These are phyloP conservation scores for Aspergillus tamarii DNA, from an alignment of 2,329 filamentous ascomycete genomes.

Conservation along the genomic window DNA sequence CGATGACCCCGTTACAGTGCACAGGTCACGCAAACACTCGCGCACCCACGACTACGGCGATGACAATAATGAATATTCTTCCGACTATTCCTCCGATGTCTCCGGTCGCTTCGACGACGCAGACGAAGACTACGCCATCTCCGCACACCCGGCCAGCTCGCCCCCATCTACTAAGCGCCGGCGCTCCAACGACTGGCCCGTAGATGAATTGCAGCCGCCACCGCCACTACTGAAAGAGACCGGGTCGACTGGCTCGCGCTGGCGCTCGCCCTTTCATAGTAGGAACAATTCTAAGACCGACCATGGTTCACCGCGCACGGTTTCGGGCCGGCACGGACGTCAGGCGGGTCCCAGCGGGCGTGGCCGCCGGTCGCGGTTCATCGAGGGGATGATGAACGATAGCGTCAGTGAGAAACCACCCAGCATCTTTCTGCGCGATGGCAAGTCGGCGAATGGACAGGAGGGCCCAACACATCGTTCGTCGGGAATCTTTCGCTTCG, in stretches of 20 bases:
- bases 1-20: conserved; percentile 11
- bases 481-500: conserved; percentile 58
- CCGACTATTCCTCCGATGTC: conserved; percentile 33
- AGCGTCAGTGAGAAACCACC: conserved; percentile 73
- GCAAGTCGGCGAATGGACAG: conserved; percentile 23
- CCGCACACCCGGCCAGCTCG: conserved; percentile 18
- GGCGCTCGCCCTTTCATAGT: conserved; percentile 22
- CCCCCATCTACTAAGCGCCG: conserved; percentile 43
- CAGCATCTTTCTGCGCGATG: conserved; percentile 62
- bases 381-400: conserved; percentile 86
- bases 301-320: conserved; percentile 18
- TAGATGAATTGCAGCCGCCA: conserved; percentile 20
- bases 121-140: conserved; percentile 28
- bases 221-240: neutral
- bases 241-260: conserved; percentile 10
- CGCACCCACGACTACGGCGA: conserved; percentile 23
- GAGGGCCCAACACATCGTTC: conserved; percentile 37
- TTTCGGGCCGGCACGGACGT: conserved; percentile 12
- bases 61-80: conserved; percentile 16
- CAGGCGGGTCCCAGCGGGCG: conserved; percentile 28
- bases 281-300: neutral
- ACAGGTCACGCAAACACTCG: conserved; percentile 35
- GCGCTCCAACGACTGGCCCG: conserved; percentile 50
- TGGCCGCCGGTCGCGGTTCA: conserved; percentile 65
- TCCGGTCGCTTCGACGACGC: conserved; percentile 42